Conservation (phyloP, 768 basidiomycete genomes). For the Hydnomerulius pinastri region DNA sequence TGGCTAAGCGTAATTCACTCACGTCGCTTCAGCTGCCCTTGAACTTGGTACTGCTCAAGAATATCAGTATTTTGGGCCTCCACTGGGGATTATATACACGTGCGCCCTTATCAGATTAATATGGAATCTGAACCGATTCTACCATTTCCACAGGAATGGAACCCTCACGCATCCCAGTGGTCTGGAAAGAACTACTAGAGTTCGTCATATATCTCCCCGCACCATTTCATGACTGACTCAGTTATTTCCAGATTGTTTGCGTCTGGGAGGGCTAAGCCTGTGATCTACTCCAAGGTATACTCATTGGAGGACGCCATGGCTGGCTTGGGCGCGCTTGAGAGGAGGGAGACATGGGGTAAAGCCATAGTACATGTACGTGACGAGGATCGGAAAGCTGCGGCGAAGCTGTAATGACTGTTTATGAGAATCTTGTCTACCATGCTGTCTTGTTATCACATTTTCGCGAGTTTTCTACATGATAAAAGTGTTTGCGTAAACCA, state of each 20-base stretch:
- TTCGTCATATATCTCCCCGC: conserved; percentile 31
- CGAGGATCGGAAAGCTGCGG: conserved; percentile 36
- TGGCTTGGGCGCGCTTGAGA: conserved; percentile 76
- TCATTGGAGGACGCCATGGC: conserved; percentile 65
- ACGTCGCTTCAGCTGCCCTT: conserved; percentile 69
- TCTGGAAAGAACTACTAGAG: conserved; percentile 75
- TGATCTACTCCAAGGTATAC: conserved; percentile 70
- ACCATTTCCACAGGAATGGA: conserved; percentile 62
- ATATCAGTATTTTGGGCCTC: conserved; percentile 79
- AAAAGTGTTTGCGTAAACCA: not conserved
- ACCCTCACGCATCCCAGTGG: conserved; percentile 56
- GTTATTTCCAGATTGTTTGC: conserved; percentile 56
- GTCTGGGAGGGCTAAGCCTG: conserved; percentile 63
- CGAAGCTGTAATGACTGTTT: conserved; percentile 42
- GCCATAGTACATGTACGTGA: conserved; percentile 67
- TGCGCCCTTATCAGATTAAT: conserved; percentile 36
- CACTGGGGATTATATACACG: conserved; percentile 84
- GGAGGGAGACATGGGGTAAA: conserved; percentile 92
- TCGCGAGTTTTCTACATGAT: not conserved
- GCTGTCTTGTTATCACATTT: not conserved
- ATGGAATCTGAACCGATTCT: not conserved
- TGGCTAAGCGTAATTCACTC: conserved; percentile 1
- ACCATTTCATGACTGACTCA: conserved; percentile 4
- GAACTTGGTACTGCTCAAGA: conserved; percentile 82
- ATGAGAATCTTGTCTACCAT: not conserved